Conservation (phyloP, 768 basidiomycete genomes). For the Russula vinacea region DNA sequence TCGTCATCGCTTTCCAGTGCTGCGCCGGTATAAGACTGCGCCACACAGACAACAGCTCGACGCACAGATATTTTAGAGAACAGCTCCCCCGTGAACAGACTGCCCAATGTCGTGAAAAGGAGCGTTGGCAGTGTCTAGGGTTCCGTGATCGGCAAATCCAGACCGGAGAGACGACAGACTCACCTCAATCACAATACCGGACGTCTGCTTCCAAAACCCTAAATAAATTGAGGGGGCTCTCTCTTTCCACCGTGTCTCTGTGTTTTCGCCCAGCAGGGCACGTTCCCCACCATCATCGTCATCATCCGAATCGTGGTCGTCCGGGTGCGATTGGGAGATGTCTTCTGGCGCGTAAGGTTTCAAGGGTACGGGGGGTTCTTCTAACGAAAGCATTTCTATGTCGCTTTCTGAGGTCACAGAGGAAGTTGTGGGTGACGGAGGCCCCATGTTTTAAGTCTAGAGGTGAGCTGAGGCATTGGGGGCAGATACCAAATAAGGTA, state of each 20-base stretch:
- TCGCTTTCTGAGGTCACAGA: conserved; percentile 24
- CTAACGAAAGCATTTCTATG: conserved; percentile 40
- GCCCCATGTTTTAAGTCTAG: background rate
- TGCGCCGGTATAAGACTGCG: conserved; percentile 34
- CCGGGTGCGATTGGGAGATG: conserved; percentile 10
- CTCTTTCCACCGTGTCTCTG: conserved; percentile 34
- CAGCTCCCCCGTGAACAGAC: conserved; percentile 88
- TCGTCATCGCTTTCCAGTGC: conserved; percentile 86
- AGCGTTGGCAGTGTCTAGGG: conserved; percentile 82
- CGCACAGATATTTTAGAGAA: conserved; percentile 80
- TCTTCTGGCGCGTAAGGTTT: conserved; percentile 13
- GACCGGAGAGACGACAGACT: conserved; percentile 22
- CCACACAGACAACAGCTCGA: conserved; percentile 31
- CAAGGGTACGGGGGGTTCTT: conserved; percentile 33
- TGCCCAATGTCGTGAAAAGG: conserved; percentile 74
- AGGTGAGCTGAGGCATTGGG: background rate
- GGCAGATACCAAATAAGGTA: conserved; percentile 8
- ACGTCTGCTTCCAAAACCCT: conserved; percentile 52
- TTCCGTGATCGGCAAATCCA: conserved; percentile 1
- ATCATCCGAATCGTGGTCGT: conserved; percentile 23
- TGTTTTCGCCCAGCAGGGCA: conserved; percentile 45
- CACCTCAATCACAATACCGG: conserved; percentile 70
- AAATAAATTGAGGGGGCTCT: conserved; percentile 26
- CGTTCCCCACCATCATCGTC: conserved; percentile 40
- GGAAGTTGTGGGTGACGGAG: conserved; percentile 2